Evolutionary conservation across 2,329 filamentous ascomycete genomes (phyloP).

Genomic region (Hypoxylon sp.): DNA sequence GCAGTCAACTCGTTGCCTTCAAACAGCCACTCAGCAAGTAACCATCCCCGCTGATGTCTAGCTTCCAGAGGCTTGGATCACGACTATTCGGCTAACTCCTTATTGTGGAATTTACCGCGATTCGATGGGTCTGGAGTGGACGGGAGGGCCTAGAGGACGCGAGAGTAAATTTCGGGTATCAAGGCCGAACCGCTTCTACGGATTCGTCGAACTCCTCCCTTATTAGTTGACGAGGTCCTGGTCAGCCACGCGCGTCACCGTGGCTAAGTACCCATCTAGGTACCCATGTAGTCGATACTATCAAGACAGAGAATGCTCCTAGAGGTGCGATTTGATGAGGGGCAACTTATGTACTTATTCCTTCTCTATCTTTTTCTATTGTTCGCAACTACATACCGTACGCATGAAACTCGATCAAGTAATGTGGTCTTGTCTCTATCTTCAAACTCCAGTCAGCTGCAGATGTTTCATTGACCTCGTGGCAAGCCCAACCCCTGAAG

Average conservation of each 20-base stretch:
- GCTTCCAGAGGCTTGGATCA: not conserved
- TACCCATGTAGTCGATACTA: not conserved
- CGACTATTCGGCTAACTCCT: not conserved
- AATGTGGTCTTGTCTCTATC: not conserved
- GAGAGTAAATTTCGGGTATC: not conserved
- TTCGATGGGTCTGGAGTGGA: not conserved
- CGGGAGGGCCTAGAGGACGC: not conserved
- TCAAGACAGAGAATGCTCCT: constrained; percentile 3
- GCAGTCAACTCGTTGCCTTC: not conserved
- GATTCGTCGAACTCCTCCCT: not conserved
- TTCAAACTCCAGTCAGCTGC: not conserved
- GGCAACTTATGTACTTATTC: not conserved
- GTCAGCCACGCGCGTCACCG: not conserved
- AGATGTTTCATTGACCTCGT: constrained; percentile 1
- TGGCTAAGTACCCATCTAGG: not conserved
- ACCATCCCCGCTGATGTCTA: not conserved
- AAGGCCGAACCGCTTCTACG: not conserved
- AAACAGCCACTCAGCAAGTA: not conserved
- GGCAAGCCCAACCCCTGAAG: constrained; percentile 5
- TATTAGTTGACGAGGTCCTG: not conserved
- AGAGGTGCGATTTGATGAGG: not conserved
- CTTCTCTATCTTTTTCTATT: not conserved
- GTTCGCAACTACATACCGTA: not conserved
- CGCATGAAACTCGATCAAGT: not conserved
- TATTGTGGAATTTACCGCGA: constrained; percentile 1